These are phyloP conservation scores for Plasmodium gaboni DNA, from an alignment of 169 alveolate species.

Conservation along the genomic window DNA sequence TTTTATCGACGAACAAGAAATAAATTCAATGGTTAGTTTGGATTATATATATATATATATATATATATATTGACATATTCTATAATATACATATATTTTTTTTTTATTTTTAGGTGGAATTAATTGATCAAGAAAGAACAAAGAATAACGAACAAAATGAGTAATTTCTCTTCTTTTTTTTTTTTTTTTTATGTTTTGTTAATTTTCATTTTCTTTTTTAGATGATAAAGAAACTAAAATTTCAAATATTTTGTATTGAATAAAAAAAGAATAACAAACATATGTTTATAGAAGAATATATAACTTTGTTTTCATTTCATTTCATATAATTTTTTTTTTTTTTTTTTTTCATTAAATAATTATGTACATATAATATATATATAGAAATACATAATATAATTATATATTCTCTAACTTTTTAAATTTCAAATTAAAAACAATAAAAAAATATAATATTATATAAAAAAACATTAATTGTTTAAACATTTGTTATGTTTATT, in stretches of 20 bases:
- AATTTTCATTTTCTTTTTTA: too few relatives aligned
- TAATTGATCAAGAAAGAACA: constrained; percentile 64
- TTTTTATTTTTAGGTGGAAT: constrained; percentile 50
- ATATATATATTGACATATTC: not conserved
- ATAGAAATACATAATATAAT: not conserved
- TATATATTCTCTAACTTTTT: too few relatives aligned
- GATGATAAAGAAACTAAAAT: too few relatives aligned
- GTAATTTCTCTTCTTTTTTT: not conserved
- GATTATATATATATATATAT: not conserved
- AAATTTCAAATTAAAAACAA: too few relatives aligned
- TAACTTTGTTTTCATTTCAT: too few relatives aligned
- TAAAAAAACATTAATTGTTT: not conserved
- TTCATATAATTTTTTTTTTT: constrained; percentile 1
- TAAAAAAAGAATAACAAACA: too few relatives aligned
- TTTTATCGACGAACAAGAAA: constrained; percentile 79
- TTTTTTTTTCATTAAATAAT: constrained; percentile 2
- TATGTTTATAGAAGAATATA: too few relatives aligned
- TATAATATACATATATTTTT: not conserved
- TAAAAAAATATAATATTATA: too few relatives aligned
- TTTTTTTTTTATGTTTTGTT: constrained; percentile 50
- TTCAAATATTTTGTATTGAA: too few relatives aligned
- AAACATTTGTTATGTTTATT: not conserved
- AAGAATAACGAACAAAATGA: constrained; percentile 52
- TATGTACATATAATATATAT: not conserved
- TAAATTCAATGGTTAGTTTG: constrained; percentile 76